These are phyloP conservation scores for Acacia concinna DNA, from an alignment of 331 rosid genomes.

Conservation along the genomic window DNA sequence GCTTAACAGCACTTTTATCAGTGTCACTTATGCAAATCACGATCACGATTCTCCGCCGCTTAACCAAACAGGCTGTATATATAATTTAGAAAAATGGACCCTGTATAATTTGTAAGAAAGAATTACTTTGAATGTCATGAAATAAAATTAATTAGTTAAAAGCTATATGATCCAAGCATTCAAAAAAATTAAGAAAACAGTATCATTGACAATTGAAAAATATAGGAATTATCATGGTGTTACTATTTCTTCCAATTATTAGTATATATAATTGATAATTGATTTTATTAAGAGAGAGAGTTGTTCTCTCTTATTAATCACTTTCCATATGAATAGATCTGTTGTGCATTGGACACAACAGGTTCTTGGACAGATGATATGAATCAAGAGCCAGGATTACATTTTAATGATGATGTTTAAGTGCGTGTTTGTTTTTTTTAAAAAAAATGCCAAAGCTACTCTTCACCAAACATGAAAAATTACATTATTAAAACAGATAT, in stretches of 20 bases:
- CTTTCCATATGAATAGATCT: not conserved
- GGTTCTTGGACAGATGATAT: not conserved
- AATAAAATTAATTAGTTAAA: not conserved
- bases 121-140: not conserved
- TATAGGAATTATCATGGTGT: not conserved
- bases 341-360: not conserved
- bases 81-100: not conserved
- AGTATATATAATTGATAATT: too few species aligned
- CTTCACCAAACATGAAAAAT: not conserved
- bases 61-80: too few species aligned
- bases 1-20: too few species aligned
- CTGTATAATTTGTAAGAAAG: not conserved
- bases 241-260: too few species aligned
- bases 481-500: not conserved
- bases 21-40: too few species aligned
- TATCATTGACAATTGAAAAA: too few species aligned
- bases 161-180: not conserved
- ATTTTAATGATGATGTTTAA: too few species aligned
- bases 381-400: not conserved
- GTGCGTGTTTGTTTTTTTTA: not conserved
- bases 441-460: not conserved
- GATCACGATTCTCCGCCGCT: too few species aligned
- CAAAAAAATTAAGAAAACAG: too few species aligned
- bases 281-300: too few species aligned
- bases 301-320: not conserved